Evolutionary conservation across 2,329 filamentous ascomycete species (phyloP).

Genomic region (Aspergillus texensis): DNA sequence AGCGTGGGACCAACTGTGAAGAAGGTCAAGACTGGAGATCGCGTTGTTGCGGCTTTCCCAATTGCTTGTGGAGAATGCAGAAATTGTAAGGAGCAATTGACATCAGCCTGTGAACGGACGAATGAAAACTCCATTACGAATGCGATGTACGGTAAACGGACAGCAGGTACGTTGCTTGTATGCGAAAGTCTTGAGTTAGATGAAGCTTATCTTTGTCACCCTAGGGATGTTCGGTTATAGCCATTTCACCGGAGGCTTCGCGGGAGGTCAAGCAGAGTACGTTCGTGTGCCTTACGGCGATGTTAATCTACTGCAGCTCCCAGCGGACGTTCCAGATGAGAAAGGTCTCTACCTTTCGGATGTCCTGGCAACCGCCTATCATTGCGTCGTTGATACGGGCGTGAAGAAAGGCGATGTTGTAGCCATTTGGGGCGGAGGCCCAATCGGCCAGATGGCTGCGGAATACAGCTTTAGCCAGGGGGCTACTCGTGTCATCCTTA

Average conservation of each 20-base stretch:
- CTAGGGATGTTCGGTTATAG: slow-evolving; percentile 69
- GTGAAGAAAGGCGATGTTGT: slow-evolving; percentile 78
- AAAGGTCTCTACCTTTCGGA: slow-evolving; percentile 81
- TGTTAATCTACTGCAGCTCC: slow-evolving; percentile 78
- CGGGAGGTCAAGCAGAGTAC: slow-evolving; percentile 85
- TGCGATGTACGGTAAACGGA: slow-evolving; percentile 77
- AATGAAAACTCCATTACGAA: slow-evolving; percentile 72
- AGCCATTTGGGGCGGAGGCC: slow-evolving; percentile 84
- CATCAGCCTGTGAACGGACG: slow-evolving; percentile 78
- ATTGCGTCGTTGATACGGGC: slow-evolving; percentile 79
- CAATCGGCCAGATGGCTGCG: slow-evolving; percentile 79
- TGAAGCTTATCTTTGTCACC: background rate
- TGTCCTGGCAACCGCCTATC: slow-evolving; percentile 77
- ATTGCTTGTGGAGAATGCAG: slow-evolving; percentile 71
- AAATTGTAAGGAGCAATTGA: slow-evolving; percentile 77
- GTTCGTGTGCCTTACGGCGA: slow-evolving; percentile 79
- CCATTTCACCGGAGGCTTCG: slow-evolving; percentile 80
- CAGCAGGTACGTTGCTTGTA: slow-evolving; percentile 57
- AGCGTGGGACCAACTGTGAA: slow-evolving; percentile 59
- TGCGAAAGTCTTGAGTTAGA: background rate
- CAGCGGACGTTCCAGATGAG: slow-evolving; percentile 79
- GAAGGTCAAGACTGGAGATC: slow-evolving; percentile 60
- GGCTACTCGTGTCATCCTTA: slow-evolving; percentile 74
- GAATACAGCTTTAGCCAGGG: slow-evolving; percentile 70
- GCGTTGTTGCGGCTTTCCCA: slow-evolving; percentile 85